Conservation (phyloP, 768 basidiomycete species). For the Trametes maxima region DNA sequence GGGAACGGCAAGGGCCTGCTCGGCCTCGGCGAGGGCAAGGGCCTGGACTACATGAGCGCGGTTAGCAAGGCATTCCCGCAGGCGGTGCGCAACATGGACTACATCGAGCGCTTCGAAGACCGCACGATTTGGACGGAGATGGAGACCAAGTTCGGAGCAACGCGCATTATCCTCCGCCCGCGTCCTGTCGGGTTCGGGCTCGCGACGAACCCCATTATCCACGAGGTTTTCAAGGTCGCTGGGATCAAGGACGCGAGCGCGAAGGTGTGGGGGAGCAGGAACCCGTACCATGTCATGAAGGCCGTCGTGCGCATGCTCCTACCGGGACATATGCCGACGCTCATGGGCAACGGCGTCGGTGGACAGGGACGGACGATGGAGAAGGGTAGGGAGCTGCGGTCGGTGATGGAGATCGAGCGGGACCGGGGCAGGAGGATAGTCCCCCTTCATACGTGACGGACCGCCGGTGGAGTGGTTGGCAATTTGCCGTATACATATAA, state of each 20-base stretch:
- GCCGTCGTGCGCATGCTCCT: constrained; percentile 81
- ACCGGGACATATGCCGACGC: constrained; percentile 76
- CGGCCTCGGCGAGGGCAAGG: constrained; percentile 82
- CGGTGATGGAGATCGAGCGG: constrained; percentile 73
- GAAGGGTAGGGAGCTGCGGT: constrained; percentile 74
- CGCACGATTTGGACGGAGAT: constrained; percentile 96
- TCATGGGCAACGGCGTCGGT: constrained; percentile 83
- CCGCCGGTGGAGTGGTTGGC: constrained; percentile 7
- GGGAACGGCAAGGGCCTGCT: constrained; percentile 86
- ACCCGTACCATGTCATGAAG: constrained; percentile 86
- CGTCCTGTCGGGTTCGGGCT: constrained; percentile 91
- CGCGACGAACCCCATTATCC: constrained; percentile 84
- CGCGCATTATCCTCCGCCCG: constrained; percentile 77
- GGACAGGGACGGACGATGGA: constrained; percentile 69
- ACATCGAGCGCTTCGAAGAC: constrained; percentile 90
- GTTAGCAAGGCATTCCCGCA: constrained; percentile 57
- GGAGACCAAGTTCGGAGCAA: constrained; percentile 81
- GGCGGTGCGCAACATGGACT: constrained; percentile 90
- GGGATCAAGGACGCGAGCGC: constrained; percentile 95
- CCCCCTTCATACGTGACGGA: constrained; percentile 43
- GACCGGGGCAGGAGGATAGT: constrained; percentile 81
- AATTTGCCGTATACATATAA: background rate
- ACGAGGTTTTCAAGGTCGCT: constrained; percentile 88
- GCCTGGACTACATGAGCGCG: constrained; percentile 56
- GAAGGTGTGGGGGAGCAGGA: constrained; percentile 93